Evolutionary conservation across 768 basidiomycete species (phyloP).

Genomic region (Cantharellus anzutake): DNA sequence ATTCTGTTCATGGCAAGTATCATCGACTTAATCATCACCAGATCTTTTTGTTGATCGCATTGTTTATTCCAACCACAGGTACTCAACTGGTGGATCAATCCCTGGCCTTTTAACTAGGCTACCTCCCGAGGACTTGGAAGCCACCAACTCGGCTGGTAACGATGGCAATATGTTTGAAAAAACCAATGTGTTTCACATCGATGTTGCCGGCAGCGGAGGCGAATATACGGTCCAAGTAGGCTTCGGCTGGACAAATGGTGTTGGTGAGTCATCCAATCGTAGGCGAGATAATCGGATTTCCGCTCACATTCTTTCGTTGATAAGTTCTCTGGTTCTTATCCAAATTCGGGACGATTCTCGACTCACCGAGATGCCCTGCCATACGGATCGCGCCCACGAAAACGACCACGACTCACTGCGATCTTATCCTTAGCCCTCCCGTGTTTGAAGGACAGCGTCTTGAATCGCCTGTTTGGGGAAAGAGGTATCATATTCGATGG

Average conservation of each 20-base stretch:
- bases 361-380: slow-evolving; percentile 41
- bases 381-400: slow-evolving; percentile 5
- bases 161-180: slow-evolving; percentile 64
- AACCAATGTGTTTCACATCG: slow-evolving; percentile 58
- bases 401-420: too few relatives aligned
- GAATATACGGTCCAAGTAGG: slow-evolving; percentile 63
- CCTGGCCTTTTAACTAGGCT: slow-evolving; percentile 49
- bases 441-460: too few relatives aligned
- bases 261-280: too few relatives aligned
- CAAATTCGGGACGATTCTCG: slow-evolving; percentile 40
- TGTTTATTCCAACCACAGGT: slow-evolving; percentile 12
- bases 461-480: too few relatives aligned
- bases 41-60: neutral
- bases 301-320: too few relatives aligned
- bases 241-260: slow-evolving; percentile 88
- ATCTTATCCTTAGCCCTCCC: too few relatives aligned
- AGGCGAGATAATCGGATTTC: too few relatives aligned
- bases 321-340: slow-evolving; percentile 44
- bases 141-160: slow-evolving; percentile 23
- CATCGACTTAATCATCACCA: neutral
- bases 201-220: slow-evolving; percentile 60
- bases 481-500: too few relatives aligned
- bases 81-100: slow-evolving; percentile 76
- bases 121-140: slow-evolving; percentile 46
- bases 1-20: slow-evolving; percentile 58